Evolutionary conservation across 2,329 filamentous ascomycete genomes (phyloP), one percentile per base, ranked within the genome.

Genomic region (Hymenoscyphus fraxineus): DNA sequence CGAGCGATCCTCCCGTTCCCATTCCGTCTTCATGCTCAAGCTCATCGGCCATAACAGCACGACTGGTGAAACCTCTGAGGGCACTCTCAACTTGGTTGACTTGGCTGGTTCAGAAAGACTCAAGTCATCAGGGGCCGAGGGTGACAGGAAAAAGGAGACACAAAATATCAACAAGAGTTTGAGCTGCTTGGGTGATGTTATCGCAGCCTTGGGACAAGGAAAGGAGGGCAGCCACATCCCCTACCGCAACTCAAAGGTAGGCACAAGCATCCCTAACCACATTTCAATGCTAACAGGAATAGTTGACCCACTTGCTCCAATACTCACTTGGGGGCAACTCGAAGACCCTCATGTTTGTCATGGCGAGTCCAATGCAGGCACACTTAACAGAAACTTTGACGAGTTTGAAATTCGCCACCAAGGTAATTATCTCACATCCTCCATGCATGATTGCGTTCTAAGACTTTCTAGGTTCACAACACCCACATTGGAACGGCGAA

Each of bases 261-360:
- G 62, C 40, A 16, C 47, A 19, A 55, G 19, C 10, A 5, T 1
- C 41, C 5, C 56, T 41, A 64, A 12, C 63, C 19, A 39, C 41
- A 9, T 41, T 41, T 40, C 2, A 13, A 40, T 40, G 47, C 69
- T 73, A 73, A 71, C 71, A 64, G 39, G 12, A 61, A 31, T 64
- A 90, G 85, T 83, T 99, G 69, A 99, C 95, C 9, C 96, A 97
- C 74, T 83, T 99, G 58, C 84, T 99, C 44, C 92, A 98, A 85
- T 96, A 95, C 75, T 97, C 92, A 2, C 82, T 99, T 7, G 94
- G 95, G 3, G 95, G 95, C 16, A 97, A 97, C 77, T 95, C 90
- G 71, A 96, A 97, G 80, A 99, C 95, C 0, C 88, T 99, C 72
- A 99, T 99, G 95, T 97, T 99, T 77, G 92, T 98, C 76, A 98